These are phyloP conservation scores for Apophysomyces elegans DNA, from an alignment of 371 early-diverging fungal genomes.

Conservation along the genomic window DNA sequence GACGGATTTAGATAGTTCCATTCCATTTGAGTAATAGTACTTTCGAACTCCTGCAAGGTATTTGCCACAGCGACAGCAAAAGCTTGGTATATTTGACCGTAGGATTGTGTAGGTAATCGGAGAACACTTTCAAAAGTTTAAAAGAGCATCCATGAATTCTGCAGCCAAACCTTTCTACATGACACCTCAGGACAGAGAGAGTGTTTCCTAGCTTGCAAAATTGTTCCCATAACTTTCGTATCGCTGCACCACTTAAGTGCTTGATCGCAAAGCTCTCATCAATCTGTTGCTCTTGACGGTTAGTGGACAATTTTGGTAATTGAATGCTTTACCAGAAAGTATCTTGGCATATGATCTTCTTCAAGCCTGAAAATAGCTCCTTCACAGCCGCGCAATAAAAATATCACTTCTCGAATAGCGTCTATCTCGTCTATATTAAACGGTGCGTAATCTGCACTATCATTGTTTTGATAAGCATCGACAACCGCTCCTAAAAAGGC, in stretches of 20 bases:
- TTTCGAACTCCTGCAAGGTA: slow-evolving; percentile 33
- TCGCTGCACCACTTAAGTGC: slow-evolving; percentile 20
- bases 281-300: not conserved
- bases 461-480: not conserved
- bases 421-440: slow-evolving; percentile 31
- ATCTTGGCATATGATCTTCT: not conserved
- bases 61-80: slow-evolving; percentile 31
- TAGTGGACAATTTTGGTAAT: not conserved
- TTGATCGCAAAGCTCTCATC: slow-evolving; percentile 1
- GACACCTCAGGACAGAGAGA: slow-evolving; percentile 27
- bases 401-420: slow-evolving; percentile 36
- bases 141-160: not conserved
- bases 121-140: slow-evolving; percentile 8
- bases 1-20: slow-evolving; percentile 10
- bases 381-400: slow-evolving; percentile 33
- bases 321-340: not conserved
- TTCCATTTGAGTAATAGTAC: slow-evolving; percentile 28
- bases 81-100: slow-evolving; percentile 47
- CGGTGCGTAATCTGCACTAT: not conserved
- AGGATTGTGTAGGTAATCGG: slow-evolving; percentile 4
- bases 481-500: not conserved
- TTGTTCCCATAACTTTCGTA: slow-evolving; percentile 20
- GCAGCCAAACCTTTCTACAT: not conserved
- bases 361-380: slow-evolving; percentile 27
- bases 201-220: slow-evolving; percentile 36